These are phyloP conservation scores for Antrodiella citrinella DNA, from an alignment of 768 basidiomycete species.

Conservation along the genomic window DNA sequence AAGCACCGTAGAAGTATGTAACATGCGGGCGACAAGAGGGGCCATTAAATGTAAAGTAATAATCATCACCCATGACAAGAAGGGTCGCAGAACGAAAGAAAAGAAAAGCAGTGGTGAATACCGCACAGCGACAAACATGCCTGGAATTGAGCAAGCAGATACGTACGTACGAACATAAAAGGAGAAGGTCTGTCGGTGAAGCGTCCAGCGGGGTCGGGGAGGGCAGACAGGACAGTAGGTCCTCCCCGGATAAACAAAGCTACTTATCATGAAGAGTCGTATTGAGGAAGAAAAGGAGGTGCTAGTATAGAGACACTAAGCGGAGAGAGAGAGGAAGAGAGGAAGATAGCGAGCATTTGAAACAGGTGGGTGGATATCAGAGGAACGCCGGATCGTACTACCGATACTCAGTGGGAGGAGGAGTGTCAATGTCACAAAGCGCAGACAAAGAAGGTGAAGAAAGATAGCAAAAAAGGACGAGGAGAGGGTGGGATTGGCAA, in stretches of 20 bases:
- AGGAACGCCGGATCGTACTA: background rate
- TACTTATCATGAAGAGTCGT: conserved; percentile 3
- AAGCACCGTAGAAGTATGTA: conserved; percentile 3
- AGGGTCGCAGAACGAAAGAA: background rate
- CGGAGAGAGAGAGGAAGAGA: background rate
- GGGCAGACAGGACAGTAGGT: background rate
- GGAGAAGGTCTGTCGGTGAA: background rate
- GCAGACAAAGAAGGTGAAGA: too few species aligned
- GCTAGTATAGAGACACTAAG: conserved; percentile 6
- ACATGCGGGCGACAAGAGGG: conserved; percentile 1
- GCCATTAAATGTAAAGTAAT: background rate
- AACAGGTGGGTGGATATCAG: background rate
- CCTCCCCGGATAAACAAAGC: background rate
- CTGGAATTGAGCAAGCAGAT: background rate
- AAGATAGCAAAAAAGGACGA: too few species aligned
- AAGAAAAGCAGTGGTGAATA: background rate
- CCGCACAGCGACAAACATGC: background rate
- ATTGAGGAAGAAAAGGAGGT: conserved; percentile 1
- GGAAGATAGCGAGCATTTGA: background rate
- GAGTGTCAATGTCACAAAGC: background rate
- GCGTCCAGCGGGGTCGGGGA: background rate
- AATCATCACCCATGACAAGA: background rate
- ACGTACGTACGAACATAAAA: background rate
- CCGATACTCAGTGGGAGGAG: background rate
- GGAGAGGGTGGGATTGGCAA: too few species aligned